Base-by-base conservation (phyloP, 2,329 filamentous ascomycete genomes). In the Zopfia rhizophila region DNA sequence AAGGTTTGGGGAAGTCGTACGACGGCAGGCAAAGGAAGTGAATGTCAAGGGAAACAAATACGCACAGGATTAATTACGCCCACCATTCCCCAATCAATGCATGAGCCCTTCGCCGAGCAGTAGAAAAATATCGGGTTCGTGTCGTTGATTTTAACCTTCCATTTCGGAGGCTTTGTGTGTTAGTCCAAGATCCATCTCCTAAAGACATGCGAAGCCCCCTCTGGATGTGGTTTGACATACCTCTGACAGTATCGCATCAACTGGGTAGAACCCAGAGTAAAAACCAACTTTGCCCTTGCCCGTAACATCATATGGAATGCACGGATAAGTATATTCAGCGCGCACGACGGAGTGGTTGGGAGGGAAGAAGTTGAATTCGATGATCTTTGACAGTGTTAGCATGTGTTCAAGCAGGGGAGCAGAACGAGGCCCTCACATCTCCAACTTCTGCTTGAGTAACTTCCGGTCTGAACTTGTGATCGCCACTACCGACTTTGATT, bases 41-140 rank as follows among this genome's bases (percentile, higher is more conserved):
- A 25, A 5, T 24, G 24, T 16, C n/a, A 19, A 19, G 17, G 28
- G 7, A 25, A 17, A 18, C 18, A 18, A 24, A 12, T 14, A 49
- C 76, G 49, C 74, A 85, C 82, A 7, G 86, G 81, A 61, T 92
- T 93, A 55, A 92, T 86, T 1, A 83, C 86, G 3, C 88, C 89
- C 13, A 93, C 81, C 89, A 93, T 93, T 25, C 83, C 80, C 38
- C 85, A 81, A 2, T 73, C 68, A 7, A 80, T 77, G 62, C 89
- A 93, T 4, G 85, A 87, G 2, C 76, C 81, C 0, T 83, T 79
- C 0, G 87, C 86, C 0, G 84, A 61, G 48, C 68, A 72, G 56
- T 73, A 73, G 60, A 69, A 73, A 47, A 66, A 72, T 1, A 72
- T 61, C 2, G 70, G 69, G 1, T 54, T 27, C 1, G 64, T 63